A percentile compares a stretch with the other conserved stretches of the same genome.
These are phyloP conservation scores for Sextonia rubra DNA, from an alignment of 164 flowering plant species.

Conservation along the genomic window DNA sequence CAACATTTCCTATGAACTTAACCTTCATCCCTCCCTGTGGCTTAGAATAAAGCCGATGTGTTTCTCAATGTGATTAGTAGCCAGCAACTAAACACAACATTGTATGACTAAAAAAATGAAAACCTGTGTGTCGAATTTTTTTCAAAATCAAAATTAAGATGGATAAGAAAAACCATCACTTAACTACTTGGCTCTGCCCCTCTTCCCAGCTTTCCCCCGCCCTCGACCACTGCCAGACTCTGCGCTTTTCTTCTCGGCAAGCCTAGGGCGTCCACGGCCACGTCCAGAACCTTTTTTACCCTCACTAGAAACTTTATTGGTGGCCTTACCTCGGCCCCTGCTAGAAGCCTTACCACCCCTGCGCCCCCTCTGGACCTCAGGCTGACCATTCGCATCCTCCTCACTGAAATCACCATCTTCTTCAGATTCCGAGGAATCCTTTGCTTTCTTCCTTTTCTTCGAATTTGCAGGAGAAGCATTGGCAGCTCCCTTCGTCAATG, in stretches of 20 bases:
- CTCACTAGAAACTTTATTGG: constrained; percentile 22
- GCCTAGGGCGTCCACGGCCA: constrained; percentile 57
- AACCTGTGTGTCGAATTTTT: neutral
- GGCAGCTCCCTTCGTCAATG: constrained; percentile 31
- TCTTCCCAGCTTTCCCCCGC: constrained; percentile 37
- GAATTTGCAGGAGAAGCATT: constrained; percentile 38
- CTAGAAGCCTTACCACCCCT: constrained; percentile 43
- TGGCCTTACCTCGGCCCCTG: constrained; percentile 47
- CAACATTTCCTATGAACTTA: neutral
- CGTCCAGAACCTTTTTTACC: constrained; percentile 38
- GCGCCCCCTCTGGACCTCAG: constrained; percentile 18
- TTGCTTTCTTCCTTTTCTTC: constrained; percentile 60
- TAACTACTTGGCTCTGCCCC: constrained; percentile 54
- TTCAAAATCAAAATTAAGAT: neutral
- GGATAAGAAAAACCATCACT: constrained; percentile 23
- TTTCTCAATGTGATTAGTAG: neutral
- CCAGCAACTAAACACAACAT: neutral
- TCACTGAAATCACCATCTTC: constrained; percentile 42
- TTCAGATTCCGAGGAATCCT: constrained; percentile 55
- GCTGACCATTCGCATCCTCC: constrained; percentile 42
- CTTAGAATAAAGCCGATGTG: neutral
- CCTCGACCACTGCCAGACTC: constrained; percentile 40
- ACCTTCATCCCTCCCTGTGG: neutral
- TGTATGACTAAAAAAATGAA: neutral
- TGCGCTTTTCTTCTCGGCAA: constrained; percentile 22